phyloP scores from a whole-genome alignment of 805 yeast genomes.

The Sugiyamaella lignohabitans region DNA sequence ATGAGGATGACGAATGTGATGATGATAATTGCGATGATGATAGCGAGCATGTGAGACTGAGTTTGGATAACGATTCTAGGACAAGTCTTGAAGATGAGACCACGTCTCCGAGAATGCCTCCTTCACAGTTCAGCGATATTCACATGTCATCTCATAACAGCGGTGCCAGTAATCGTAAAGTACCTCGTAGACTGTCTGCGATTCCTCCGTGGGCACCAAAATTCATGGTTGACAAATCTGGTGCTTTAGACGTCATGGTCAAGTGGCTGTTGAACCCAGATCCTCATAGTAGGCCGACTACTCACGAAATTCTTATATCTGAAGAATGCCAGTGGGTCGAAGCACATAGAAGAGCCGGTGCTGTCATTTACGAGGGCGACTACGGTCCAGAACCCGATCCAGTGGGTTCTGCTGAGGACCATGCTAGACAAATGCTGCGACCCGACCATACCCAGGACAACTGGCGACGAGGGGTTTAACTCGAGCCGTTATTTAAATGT shows the following conservation, averaged over 20 bases:
- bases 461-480: constrained; percentile 12
- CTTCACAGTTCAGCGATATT: neutral
- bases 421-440: constrained; percentile 5
- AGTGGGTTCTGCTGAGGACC: constrained; percentile 26
- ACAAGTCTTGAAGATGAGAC: neutral
- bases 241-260: constrained; percentile 71
- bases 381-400: constrained; percentile 70
- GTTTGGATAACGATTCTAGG: constrained; percentile 2
- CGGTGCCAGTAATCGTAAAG: neutral
- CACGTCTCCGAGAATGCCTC: constrained; percentile 1
- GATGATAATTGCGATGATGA: constrained; percentile 6
- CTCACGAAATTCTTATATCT: constrained; percentile 58
- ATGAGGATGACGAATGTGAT: neutral
- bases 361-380: constrained; percentile 92
- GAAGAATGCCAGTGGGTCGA: constrained; percentile 77
- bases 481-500: neutral
- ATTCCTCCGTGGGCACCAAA: constrained; percentile 79
- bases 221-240: constrained; percentile 67
- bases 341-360: constrained; percentile 78
- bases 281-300: constrained; percentile 76
- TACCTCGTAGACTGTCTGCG: neutral
- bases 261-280: constrained; percentile 85
- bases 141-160: neutral
- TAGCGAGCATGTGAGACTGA: constrained; percentile 5
- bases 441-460: neutral